Conservation (phyloP, 345 rosid genomes). For the Moricandia arvensis region DNA sequence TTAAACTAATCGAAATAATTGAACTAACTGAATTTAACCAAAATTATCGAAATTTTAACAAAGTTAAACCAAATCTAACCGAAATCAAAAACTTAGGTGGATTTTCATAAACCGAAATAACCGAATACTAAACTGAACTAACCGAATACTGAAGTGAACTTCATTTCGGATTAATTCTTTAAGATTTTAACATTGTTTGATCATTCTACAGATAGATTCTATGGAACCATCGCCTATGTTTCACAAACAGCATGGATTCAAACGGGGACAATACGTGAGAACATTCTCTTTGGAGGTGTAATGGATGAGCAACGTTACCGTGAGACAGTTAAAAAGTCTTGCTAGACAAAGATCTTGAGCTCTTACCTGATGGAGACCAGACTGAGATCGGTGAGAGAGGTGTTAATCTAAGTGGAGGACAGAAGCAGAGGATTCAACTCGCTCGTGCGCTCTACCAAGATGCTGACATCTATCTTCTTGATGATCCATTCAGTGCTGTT, state of each 20-base stretch:
- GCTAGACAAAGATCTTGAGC: slow-evolving; percentile 87
- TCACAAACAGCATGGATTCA: slow-evolving; percentile 98
- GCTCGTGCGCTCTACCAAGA: slow-evolving; percentile 96
- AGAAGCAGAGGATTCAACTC: slow-evolving; percentile 93
- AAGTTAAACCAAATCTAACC: neutral
- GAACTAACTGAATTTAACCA: neutral
- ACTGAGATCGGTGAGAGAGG: slow-evolving; percentile 99
- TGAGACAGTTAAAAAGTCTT: slow-evolving; percentile 74
- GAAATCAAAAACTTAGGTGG: neutral
- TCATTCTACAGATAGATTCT: slow-evolving; percentile 54
- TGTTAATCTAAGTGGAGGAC: slow-evolving; percentile 97
- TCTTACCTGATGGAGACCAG: slow-evolving; percentile 81
- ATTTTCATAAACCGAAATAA: neutral
- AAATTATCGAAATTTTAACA: no score
- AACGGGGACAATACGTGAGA: slow-evolving; percentile 80
- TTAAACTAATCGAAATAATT: no score
- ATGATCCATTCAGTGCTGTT: slow-evolving; percentile 96
- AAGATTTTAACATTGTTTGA: neutral
- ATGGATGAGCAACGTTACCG: slow-evolving; percentile 69
- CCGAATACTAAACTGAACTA: neutral
- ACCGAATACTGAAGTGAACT: neutral
- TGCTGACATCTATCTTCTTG: slow-evolving; percentile 87
- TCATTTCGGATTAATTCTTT: no score
- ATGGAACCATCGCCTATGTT: slow-evolving; percentile 81
- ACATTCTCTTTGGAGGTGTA: slow-evolving; percentile 74